Evolutionary conservation across 2,329 filamentous ascomycete genomes (phyloP).

Genomic region (Pseudogymnoascus sp.): DNA sequence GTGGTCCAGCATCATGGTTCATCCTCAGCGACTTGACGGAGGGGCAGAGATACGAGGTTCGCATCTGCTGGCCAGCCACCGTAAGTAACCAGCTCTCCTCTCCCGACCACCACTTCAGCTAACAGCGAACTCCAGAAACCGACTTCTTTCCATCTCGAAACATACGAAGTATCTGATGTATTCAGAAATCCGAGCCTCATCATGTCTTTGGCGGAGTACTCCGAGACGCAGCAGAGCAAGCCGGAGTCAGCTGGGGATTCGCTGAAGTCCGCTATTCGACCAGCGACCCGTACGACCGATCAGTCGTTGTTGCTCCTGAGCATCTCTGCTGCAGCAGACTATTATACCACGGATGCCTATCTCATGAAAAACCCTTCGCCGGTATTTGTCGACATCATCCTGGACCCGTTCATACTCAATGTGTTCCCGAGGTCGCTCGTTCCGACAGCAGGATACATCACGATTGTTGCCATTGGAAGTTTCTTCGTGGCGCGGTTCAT

Average conservation of each 20-base stretch:
- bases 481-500: constrained; percentile 25
- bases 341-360: constrained; percentile 64
- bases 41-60: constrained; percentile 77
- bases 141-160: constrained; percentile 65
- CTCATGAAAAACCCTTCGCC: constrained; percentile 69
- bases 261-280: constrained; percentile 12
- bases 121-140: constrained; percentile 58
- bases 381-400: constrained; percentile 71
- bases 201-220: constrained; percentile 56
- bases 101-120: not conserved
- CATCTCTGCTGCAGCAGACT: constrained; percentile 72
- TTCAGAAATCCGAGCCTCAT: constrained; percentile 56
- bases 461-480: constrained; percentile 44
- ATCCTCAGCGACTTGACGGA: constrained; percentile 62
- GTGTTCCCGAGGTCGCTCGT: constrained; percentile 69
- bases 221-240: constrained; percentile 39
- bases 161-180: constrained; percentile 53
- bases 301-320: constrained; percentile 42
- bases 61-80: constrained; percentile 88
- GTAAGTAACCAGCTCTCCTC: constrained; percentile 40
- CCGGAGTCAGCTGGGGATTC: constrained; percentile 15
- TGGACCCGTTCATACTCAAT: constrained; percentile 80
- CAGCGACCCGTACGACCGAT: not conserved
- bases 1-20: constrained; percentile 67
- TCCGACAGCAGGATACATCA: constrained; percentile 62